Conservation (phyloP, 257 asterid genomes). For the Salvia hispanica region DNA sequence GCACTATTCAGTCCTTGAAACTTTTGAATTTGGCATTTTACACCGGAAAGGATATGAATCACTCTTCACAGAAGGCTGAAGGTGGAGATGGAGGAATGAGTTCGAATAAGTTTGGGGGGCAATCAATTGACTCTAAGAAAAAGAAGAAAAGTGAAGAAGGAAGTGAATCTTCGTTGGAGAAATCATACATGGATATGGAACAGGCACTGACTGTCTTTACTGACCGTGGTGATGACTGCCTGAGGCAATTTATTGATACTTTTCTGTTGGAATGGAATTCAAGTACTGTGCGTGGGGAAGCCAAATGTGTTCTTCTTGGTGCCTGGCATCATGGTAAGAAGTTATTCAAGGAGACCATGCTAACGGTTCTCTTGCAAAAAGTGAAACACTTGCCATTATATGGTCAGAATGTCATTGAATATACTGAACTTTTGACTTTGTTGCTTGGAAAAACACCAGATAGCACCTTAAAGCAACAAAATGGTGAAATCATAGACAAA, state of each 20-base stretch:
- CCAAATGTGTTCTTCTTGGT: slow-evolving; percentile 82
- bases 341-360: slow-evolving; percentile 70
- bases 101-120: slow-evolving; percentile 68
- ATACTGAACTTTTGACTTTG: slow-evolving; percentile 78
- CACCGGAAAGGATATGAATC: slow-evolving; percentile 76
- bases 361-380: slow-evolving; percentile 77
- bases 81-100: slow-evolving; percentile 61
- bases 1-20: slow-evolving; percentile 81
- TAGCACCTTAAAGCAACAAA: slow-evolving; percentile 57
- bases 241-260: slow-evolving; percentile 79
- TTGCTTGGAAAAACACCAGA: slow-evolving; percentile 85
- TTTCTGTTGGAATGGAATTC: slow-evolving; percentile 96
- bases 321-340: slow-evolving; percentile 94
- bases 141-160: slow-evolving; percentile 98
- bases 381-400: slow-evolving; percentile 80
- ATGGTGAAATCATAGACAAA: slow-evolving; percentile 75
- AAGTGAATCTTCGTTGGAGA: slow-evolving; percentile 68
- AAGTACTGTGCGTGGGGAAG: slow-evolving; percentile 89
- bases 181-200: slow-evolving; percentile 93
- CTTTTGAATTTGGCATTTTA: slow-evolving; percentile 87
- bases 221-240: slow-evolving; percentile 72
- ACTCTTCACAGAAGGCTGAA: slow-evolving; percentile 73
- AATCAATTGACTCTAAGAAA: slow-evolving; percentile 71
- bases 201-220: slow-evolving; percentile 69
- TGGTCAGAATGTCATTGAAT: slow-evolving; percentile 88